Conservation (phyloP, 75 land plant genomes). For the Cunninghamia lanceolata region DNA sequence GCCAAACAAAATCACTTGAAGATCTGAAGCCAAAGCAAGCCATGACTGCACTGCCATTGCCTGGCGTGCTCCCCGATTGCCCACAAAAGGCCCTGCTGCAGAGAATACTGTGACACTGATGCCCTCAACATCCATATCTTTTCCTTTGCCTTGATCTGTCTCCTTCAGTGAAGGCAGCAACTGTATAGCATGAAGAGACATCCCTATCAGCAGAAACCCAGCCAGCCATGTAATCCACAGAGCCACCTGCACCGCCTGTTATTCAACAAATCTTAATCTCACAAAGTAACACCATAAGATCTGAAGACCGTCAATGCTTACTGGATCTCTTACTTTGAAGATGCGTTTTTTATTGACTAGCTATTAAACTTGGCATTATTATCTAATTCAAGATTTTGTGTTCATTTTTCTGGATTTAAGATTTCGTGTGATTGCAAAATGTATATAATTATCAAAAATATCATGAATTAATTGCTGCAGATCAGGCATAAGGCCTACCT, state of each 20-base stretch:
- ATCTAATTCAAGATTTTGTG: neutral
- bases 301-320: neutral
- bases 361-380: neutral
- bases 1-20: conserved; percentile 47
- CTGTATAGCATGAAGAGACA: conserved; percentile 44
- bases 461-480: too few species aligned
- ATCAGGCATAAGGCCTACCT: neutral
- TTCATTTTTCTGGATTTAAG: neutral
- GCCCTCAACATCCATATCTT: neutral
- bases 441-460: neutral
- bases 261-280: neutral
- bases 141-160: neutral
- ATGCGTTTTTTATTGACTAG: too few species aligned
- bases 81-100: conserved; percentile 29
- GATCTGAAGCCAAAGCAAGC: conserved; percentile 37
- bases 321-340: neutral
- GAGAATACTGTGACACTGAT: conserved; percentile 41
- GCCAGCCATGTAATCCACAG: conserved; percentile 41
- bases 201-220: conserved; percentile 34
- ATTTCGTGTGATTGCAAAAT: neutral
- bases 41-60: conserved; percentile 56
- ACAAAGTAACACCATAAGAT: neutral
- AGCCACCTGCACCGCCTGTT: conserved; percentile 22
- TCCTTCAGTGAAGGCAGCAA: conserved; percentile 12
- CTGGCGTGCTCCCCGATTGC: conserved; percentile 35